Evolutionary conservation across 2,329 filamentous ascomycete species (phyloP).

Genomic region (Bisporella sp.): DNA sequence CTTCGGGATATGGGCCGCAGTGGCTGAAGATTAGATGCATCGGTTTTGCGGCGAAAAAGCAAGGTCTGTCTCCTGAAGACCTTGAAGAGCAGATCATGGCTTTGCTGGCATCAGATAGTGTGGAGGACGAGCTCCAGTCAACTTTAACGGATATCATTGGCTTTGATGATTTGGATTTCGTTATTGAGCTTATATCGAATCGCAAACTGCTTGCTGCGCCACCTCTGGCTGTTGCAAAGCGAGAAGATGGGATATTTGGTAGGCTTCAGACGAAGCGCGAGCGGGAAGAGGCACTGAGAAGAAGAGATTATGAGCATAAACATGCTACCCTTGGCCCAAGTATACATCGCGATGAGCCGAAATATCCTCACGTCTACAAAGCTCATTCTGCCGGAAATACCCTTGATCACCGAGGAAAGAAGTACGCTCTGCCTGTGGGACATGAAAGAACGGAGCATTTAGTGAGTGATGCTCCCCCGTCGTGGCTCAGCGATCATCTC

Average conservation of each 20-base stretch:
- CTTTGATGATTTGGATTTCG: conserved; percentile 87
- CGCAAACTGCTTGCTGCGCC: conserved; percentile 58
- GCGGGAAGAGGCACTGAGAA: conserved; percentile 69
- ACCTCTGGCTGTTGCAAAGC: conserved; percentile 26
- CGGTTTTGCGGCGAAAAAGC: conserved; percentile 55
- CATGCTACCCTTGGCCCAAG: conserved; percentile 61
- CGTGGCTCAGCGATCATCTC: background rate
- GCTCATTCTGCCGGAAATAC: conserved; percentile 78
- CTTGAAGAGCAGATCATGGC: conserved; percentile 72
- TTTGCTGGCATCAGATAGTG: conserved; percentile 58
- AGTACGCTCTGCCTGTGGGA: conserved; percentile 74
- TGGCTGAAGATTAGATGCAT: conserved; percentile 71
- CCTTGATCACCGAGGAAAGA: conserved; percentile 70
- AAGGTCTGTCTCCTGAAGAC: conserved; percentile 60
- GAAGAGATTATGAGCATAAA: conserved; percentile 79
- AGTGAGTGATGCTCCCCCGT: conserved; percentile 13
- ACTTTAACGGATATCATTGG: conserved; percentile 84
- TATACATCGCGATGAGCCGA: conserved; percentile 61
- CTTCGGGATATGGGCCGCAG: conserved; percentile 42
- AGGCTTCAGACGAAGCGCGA: conserved; percentile 69
- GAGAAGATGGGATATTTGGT: conserved; percentile 38
- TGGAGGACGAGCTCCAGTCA: conserved; percentile 86
- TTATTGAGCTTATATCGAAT: conserved; percentile 81
- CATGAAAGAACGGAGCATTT: conserved; percentile 61
- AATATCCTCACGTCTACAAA: conserved; percentile 93